phyloP scores from a whole-genome alignment of 148 eudicot species.

The Cornus kousa region DNA sequence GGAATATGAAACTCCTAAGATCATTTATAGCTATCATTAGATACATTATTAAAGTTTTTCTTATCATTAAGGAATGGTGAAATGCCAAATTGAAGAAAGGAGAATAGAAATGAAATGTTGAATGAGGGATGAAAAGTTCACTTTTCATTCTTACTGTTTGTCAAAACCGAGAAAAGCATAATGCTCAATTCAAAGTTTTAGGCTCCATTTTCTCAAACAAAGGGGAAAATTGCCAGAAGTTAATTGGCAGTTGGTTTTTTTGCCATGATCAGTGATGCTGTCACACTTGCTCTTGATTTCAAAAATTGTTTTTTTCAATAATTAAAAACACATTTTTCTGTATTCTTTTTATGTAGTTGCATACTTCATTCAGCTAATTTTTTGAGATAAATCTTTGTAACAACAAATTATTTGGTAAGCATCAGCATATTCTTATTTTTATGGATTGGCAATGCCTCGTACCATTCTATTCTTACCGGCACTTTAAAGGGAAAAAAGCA shows the following conservation, averaged over 20 bases:
- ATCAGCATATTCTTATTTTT: too few relatives aligned
- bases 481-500: not conserved
- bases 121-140: too few relatives aligned
- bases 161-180: not conserved
- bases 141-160: not conserved
- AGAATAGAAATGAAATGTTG: too few relatives aligned
- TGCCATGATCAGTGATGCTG: not conserved
- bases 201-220: not conserved
- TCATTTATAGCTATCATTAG: too few relatives aligned
- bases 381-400: not conserved
- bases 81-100: too few relatives aligned
- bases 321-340: not conserved
- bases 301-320: not conserved
- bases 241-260: not conserved
- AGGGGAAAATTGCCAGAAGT: not conserved
- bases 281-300: not conserved
- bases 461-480: not conserved
- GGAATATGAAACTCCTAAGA: too few relatives aligned
- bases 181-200: not conserved
- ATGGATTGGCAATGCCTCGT: not conserved
- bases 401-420: not conserved
- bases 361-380: not conserved
- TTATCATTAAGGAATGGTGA: too few relatives aligned
- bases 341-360: not conserved
- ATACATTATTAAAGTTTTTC: too few relatives aligned